These are phyloP conservation scores for Aureobasidium zeae DNA, from an alignment of 2,329 filamentous ascomycete species.

Conservation along the genomic window DNA sequence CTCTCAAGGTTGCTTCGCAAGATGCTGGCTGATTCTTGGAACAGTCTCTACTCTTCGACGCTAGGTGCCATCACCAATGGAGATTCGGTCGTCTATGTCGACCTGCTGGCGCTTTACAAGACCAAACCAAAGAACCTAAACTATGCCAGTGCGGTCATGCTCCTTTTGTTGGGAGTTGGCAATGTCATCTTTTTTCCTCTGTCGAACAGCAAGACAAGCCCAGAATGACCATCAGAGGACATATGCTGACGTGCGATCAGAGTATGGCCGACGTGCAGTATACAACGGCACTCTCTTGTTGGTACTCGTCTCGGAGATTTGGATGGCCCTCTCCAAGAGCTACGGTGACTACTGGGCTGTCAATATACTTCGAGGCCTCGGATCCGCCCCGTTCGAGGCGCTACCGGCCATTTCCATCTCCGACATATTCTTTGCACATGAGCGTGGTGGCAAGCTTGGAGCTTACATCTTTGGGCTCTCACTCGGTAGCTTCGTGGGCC, in stretches of 20 bases:
- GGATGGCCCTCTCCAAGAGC: slow-evolving; percentile 17
- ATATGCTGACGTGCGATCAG: not conserved
- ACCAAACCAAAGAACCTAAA: slow-evolving; percentile 17
- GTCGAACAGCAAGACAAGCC: slow-evolving; percentile 17
- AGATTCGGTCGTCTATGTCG: slow-evolving; percentile 18
- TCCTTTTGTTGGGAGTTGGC: slow-evolving; percentile 17
- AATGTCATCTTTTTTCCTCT: slow-evolving; percentile 18
- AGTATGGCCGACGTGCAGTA: slow-evolving; percentile 17
- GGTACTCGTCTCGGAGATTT: slow-evolving; percentile 15
- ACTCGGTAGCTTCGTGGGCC: slow-evolving; percentile 31
- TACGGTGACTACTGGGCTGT: slow-evolving; percentile 17
- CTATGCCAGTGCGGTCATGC: slow-evolving; percentile 12
- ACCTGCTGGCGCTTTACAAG: slow-evolving; percentile 14
- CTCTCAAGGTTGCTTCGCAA: not conserved
- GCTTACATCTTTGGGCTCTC: slow-evolving; percentile 22
- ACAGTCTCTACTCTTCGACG: slow-evolving; percentile 16
- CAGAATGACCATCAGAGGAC: not conserved
- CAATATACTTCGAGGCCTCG: slow-evolving; percentile 16
- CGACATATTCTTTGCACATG: slow-evolving; percentile 17
- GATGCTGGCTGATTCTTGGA: not conserved
- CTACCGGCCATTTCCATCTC: slow-evolving; percentile 17
- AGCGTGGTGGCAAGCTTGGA: slow-evolving; percentile 14
- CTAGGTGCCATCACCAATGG: slow-evolving; percentile 20
- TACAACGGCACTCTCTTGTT: slow-evolving; percentile 15
- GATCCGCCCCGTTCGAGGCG: slow-evolving; percentile 17